Conservation (phyloP, 2,329 filamentous ascomycete genomes). For the Penicillium sp. region DNA sequence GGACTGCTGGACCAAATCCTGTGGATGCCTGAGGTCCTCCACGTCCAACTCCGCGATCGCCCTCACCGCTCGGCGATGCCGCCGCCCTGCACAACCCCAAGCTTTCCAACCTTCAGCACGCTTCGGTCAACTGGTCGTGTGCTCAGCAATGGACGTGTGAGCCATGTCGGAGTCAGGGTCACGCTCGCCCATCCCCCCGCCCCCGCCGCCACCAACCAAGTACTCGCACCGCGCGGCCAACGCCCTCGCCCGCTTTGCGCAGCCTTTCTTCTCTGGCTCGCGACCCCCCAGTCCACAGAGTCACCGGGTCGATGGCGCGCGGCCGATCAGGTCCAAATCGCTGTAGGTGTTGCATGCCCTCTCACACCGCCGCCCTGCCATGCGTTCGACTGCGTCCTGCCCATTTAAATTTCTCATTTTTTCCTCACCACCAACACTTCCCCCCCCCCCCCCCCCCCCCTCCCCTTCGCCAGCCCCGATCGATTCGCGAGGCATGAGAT, state of each 20-base stretch:
- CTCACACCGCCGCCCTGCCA: constrained; percentile 15
- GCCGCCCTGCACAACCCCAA: constrained; percentile 13
- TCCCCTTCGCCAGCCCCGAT: constrained; percentile 9
- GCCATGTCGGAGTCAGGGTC: constrained; percentile 30
- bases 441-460: constrained; percentile 4
- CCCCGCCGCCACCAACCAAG: constrained; percentile 36
- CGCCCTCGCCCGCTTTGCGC: constrained; percentile 52
- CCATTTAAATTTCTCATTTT: constrained; percentile 7
- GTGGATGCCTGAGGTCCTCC: too few species aligned
- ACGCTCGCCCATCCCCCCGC: constrained; percentile 34
- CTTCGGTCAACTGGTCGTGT: constrained; percentile 29
- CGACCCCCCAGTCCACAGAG: constrained; percentile 53
- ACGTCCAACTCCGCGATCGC: too few species aligned
- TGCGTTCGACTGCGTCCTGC: constrained; percentile 3
- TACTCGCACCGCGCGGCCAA: constrained; percentile 46
- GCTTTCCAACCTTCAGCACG: constrained; percentile 14
- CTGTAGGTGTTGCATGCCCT: constrained; percentile 33
- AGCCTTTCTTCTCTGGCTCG: constrained; percentile 55
- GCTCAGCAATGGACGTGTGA: constrained; percentile 24
- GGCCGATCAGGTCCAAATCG: constrained; percentile 39
- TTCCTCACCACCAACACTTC: constrained; percentile 8
- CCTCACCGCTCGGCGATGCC: too few species aligned
- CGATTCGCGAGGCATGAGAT: too few species aligned
- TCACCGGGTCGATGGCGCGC: constrained; percentile 27
- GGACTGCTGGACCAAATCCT: too few species aligned